Conservation (phyloP, 495 filamentous ascomycete genomes). For the Xylaria palmicola region DNA sequence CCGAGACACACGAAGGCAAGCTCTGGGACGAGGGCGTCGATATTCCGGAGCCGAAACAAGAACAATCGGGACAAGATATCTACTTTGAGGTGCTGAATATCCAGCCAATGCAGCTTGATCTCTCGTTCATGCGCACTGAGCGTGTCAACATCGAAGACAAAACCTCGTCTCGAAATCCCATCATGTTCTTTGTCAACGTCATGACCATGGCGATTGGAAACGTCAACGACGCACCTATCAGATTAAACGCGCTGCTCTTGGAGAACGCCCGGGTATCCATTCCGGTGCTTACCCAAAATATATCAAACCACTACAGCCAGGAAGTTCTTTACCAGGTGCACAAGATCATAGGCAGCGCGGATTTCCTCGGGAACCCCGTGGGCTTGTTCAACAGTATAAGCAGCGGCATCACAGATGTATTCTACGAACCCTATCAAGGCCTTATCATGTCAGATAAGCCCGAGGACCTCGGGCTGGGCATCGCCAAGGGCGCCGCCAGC, state of each 20-base stretch:
- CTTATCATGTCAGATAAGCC: constrained; percentile 93
- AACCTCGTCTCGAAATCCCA: constrained; percentile 80
- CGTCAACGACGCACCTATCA: constrained; percentile 93
- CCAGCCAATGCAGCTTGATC: constrained; percentile 95
- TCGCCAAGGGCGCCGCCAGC: constrained; percentile 93
- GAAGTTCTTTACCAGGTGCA: constrained; percentile 94
- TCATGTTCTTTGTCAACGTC: constrained; percentile 98
- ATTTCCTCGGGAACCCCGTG: constrained; percentile 98
- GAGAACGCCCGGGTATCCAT: constrained; percentile 94
- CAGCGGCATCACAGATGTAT: constrained; percentile 94
- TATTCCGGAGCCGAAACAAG: constrained; percentile 86
- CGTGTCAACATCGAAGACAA: constrained; percentile 95
- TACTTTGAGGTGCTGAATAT: constrained; percentile 97
- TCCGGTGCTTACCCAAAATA: constrained; percentile 75
- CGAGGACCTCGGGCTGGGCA: constrained; percentile 89
- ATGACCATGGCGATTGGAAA: constrained; percentile 99
- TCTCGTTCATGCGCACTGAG: constrained; percentile 96
- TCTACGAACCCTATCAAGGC: constrained; percentile 98
- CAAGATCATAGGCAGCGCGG: constrained; percentile 92
- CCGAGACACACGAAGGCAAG: constrained; percentile 72
- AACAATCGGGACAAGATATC: constrained; percentile 82
- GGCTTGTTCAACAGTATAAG: constrained; percentile 98
- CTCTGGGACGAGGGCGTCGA: constrained; percentile 87
- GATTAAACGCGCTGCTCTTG: constrained; percentile 88
- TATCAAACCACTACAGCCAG: constrained; percentile 92